Evolutionary conservation across 2,329 filamentous ascomycete species (phyloP), one percentile per base, ranked within the genome.

Genomic region (Parastagonospora avenae): DNA sequence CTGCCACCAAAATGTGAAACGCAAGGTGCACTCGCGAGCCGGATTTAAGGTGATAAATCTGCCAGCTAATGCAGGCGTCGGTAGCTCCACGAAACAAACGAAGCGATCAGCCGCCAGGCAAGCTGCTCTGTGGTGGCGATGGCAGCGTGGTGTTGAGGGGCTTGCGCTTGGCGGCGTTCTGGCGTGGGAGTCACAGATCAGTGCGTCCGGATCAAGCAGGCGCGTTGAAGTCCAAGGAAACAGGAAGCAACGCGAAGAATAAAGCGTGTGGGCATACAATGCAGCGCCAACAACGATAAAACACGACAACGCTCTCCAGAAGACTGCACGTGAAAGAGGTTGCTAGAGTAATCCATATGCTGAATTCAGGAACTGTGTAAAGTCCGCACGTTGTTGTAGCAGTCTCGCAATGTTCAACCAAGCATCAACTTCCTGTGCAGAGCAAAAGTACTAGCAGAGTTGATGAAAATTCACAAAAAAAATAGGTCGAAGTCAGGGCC

Each of bases 91-190:
- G 57, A 61, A 60, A 55, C 54, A 58, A 49, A 55, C 46, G 48
- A 54, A 42, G 42, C 37, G 40, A 54, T 57, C 54, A 58, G 56
- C 58, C 57, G 62, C 57, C 51, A 51, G 48, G 39, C 6, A 41
- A 27, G 46, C 24, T 49, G 49, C 49, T 50, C 39, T 14, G 50
- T 56, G 54, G 63, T 66, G 64, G 62, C 62, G 48, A 66, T 62
- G 46, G 52, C 54, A 49, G 63, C 53, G 55, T 67, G 65, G 65
- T 70, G 65, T 68, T 68, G 64, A 68, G 63, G 61, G 62, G 60
- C 52, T 44, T 41, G 42, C 30, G 47, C 16, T 46, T 19, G 47
- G 36, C 19, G 30, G 16, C 29, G 36, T 49, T 48, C 43, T 42
- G 19, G 19, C 19, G 19, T 24, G 19, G 3, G 19, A 24, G 19